Conservation (phyloP, 208 protist species). For the Entamoeba invadens region DNA sequence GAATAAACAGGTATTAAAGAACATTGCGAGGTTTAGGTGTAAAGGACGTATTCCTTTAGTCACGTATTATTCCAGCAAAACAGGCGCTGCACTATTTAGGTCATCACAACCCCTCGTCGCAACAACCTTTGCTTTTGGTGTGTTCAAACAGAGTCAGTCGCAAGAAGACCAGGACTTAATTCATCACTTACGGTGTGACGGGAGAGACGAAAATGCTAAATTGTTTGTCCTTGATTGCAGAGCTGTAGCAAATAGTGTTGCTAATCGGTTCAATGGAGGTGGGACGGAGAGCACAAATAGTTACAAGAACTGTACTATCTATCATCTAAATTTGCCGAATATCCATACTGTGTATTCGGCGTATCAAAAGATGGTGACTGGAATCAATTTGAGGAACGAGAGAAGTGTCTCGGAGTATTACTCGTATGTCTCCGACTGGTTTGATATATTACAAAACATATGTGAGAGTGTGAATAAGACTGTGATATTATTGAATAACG, state of each 20-base stretch:
- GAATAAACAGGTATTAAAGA: background rate
- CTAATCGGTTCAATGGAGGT: background rate
- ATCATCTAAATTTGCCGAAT: background rate
- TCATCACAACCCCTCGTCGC: constrained; percentile 2
- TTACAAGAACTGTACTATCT: constrained; percentile 1
- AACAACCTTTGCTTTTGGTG: background rate
- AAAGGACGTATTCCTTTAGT: background rate
- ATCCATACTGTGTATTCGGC: background rate
- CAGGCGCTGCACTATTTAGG: background rate
- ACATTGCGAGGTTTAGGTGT: constrained; percentile 2
- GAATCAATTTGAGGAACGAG: constrained; percentile 17
- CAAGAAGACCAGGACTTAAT: background rate
- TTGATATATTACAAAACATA: background rate
- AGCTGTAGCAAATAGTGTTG: background rate
- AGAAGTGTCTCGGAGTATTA: constrained; percentile 33
- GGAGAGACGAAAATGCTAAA: background rate
- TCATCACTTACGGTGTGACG: background rate
- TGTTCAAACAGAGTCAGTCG: background rate
- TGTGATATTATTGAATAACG: background rate
- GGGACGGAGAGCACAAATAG: background rate
- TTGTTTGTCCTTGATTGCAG: background rate
- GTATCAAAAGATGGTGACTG: background rate
- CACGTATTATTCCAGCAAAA: background rate
- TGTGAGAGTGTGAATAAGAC: background rate
- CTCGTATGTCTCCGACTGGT: background rate